Conservation (phyloP, 371 early-diverging fungal genomes). For the Mortierella sp. region DNA sequence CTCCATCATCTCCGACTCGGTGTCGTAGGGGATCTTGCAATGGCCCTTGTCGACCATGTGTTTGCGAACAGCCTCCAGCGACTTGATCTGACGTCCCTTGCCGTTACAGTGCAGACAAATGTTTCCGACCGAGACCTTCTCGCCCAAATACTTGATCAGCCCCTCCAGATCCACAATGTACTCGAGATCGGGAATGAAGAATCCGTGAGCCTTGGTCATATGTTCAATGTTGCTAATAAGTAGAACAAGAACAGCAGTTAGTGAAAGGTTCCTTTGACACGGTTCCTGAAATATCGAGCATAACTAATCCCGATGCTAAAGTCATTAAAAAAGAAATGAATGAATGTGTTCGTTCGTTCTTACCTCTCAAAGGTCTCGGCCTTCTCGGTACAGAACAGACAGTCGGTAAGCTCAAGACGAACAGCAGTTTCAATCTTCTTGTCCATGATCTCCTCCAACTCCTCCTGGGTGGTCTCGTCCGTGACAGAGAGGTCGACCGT, state of each 20-base stretch:
- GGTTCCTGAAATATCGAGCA: background rate
- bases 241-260: background rate
- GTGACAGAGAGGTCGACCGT: slow-evolving; percentile 67
- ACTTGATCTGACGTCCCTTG: slow-evolving; percentile 85
- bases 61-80: slow-evolving; percentile 90
- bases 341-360: background rate
- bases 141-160: slow-evolving; percentile 90
- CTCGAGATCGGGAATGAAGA: slow-evolving; percentile 97
- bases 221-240: slow-evolving; percentile 82
- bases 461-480: slow-evolving; percentile 65
- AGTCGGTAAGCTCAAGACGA: slow-evolving; percentile 78
- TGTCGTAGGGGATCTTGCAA: slow-evolving; percentile 93
- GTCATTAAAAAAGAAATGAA: background rate
- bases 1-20: slow-evolving; percentile 91
- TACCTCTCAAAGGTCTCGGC: slow-evolving; percentile 75
- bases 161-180: slow-evolving; percentile 91
- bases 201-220: slow-evolving; percentile 91
- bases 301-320: background rate
- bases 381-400: slow-evolving; percentile 85
- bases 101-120: slow-evolving; percentile 96
- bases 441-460: slow-evolving; percentile 75
- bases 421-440: slow-evolving; percentile 78
- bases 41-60: slow-evolving; percentile 98
- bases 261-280: background rate
- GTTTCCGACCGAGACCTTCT: slow-evolving; percentile 94